phyloP scores from a whole-genome alignment of 2,329 filamentous ascomycete species.

The Cladosporium sphaerospermum region DNA sequence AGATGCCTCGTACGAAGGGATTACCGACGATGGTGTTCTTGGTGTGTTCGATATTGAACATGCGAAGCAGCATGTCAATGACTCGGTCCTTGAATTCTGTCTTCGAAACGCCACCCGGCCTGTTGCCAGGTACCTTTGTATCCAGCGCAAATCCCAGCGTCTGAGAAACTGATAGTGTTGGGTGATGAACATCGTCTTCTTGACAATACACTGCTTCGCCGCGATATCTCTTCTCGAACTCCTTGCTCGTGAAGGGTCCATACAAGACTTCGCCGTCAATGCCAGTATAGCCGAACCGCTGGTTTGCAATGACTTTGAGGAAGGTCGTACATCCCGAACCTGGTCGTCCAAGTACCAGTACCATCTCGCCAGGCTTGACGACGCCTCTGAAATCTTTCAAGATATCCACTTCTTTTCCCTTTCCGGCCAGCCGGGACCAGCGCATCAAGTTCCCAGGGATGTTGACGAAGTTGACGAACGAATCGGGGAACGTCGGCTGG shows the following conservation, averaged over 20 bases:
- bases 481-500: constrained; percentile 56
- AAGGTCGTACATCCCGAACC: constrained; percentile 55
- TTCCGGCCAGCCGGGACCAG: constrained; percentile 59
- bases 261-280: constrained; percentile 68
- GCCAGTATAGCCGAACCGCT: constrained; percentile 53
- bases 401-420: constrained; percentile 66
- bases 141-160: constrained; percentile 80
- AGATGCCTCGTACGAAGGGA: constrained; percentile 66
- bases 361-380: constrained; percentile 79
- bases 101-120: constrained; percentile 67
- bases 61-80: constrained; percentile 68
- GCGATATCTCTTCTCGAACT: constrained; percentile 65
- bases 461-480: constrained; percentile 57
- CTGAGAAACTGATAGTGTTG: constrained; percentile 80
- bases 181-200: constrained; percentile 79
- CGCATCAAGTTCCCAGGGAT: constrained; percentile 58
- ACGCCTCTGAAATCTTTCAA: constrained; percentile 62
- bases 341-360: constrained; percentile 72
- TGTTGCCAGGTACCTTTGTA: constrained; percentile 75
- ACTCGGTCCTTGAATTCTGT: constrained; percentile 70
- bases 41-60: constrained; percentile 93
- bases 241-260: constrained; percentile 63
- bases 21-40: constrained; percentile 79
- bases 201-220: constrained; percentile 82
- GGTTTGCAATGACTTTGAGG: constrained; percentile 49